Evolutionary conservation across 1,284 basidiomycete species (phyloP).

Genomic region (Moesziomyces globuligerus): DNA sequence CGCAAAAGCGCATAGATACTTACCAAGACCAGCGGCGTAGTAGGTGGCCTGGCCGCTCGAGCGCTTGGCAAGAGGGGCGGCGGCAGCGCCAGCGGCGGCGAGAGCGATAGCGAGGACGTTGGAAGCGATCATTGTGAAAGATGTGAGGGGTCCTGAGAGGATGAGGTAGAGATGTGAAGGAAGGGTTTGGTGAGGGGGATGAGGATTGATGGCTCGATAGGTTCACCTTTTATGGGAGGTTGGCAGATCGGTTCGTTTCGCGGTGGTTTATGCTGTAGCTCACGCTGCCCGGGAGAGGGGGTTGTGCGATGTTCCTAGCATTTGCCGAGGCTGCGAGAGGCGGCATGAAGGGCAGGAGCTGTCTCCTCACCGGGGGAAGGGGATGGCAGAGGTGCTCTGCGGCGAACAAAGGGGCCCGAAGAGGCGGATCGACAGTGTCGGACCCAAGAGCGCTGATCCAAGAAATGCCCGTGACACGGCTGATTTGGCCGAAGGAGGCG

Average conservation of each 20-base stretch:
- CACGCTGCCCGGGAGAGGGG: slow-evolving; percentile 2
- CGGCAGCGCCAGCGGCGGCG: slow-evolving; percentile 52
- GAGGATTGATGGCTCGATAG: neutral
- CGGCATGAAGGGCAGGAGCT: slow-evolving; percentile 9
- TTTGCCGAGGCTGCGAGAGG: slow-evolving; percentile 16
- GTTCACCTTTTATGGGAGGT: slow-evolving; percentile 29
- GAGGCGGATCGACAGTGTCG: slow-evolving; percentile 40
- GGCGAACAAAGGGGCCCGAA: slow-evolving; percentile 35
- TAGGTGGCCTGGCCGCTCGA: slow-evolving; percentile 55
- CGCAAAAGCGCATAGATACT: neutral
- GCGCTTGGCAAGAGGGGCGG: slow-evolving; percentile 49
- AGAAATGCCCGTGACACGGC: slow-evolving; percentile 39
- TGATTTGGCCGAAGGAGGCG: slow-evolving; percentile 27
- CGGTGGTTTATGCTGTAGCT: slow-evolving; percentile 19
- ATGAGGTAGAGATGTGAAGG: slow-evolving; percentile 1
- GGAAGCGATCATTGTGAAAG: slow-evolving; percentile 54
- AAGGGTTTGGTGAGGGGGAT: slow-evolving; percentile 6
- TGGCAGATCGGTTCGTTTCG: neutral
- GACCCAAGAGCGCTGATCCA: slow-evolving; percentile 22
- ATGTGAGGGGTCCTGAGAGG: neutral
- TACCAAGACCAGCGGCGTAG: slow-evolving; percentile 54
- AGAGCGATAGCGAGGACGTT: slow-evolving; percentile 48
- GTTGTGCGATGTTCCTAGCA: slow-evolving; percentile 26
- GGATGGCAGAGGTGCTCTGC: slow-evolving; percentile 8
- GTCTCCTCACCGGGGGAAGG: slow-evolving; percentile 1